Base-by-base conservation (phyloP, 2,329 filamentous ascomycete genomes). In the Periconia digitata region DNA sequence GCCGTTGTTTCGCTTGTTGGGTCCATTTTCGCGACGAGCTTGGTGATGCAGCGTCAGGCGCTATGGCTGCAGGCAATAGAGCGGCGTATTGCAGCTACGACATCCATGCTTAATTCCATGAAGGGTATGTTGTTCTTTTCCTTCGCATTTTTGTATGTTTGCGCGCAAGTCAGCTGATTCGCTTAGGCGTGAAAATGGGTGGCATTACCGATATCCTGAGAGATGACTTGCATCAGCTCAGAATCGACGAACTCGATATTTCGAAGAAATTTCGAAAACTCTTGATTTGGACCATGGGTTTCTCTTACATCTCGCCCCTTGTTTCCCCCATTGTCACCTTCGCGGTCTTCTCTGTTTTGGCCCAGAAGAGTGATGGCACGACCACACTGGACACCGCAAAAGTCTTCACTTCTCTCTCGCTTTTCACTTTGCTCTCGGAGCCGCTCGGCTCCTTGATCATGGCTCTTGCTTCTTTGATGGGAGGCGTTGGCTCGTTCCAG, bases 321-420 rank as follows among this genome's bases (percentile, higher is more conserved):
- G 5, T 8, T 17, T 13, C 12, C 6, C 8, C 21, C 0, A 75
- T 77, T 36, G 54, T 76, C 21, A 74, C 75, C 1, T 76, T 79
- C 41, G 72, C 70, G 5, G 72, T 75, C 10, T 78, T 75, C 44
- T 70, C 72, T 1, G 56, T 72, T 8, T 63, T 76, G 22, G 70
- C 74, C 2, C 63, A 66, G 32, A 70, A 67, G 8, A 66, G 56
- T 20, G 59, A 64, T 21, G 62, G 65, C 13, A 47, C 59, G 18
- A 58, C 47, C 29, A 62, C 63, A 0, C 59, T 79, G 17, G 72
- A 73, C 35, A 73, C 73, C 3, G 67, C 73, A 2, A 71, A 63
- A 8, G 72, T 74, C 1, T 79, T 76, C 51, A 77, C 76, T 1
- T 75, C 76, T 2, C 54, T 79, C 3, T 76, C 76, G 0, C 70